Conservation (phyloP, 2,329 filamentous ascomycete species). For the Aspergillus latus region DNA sequence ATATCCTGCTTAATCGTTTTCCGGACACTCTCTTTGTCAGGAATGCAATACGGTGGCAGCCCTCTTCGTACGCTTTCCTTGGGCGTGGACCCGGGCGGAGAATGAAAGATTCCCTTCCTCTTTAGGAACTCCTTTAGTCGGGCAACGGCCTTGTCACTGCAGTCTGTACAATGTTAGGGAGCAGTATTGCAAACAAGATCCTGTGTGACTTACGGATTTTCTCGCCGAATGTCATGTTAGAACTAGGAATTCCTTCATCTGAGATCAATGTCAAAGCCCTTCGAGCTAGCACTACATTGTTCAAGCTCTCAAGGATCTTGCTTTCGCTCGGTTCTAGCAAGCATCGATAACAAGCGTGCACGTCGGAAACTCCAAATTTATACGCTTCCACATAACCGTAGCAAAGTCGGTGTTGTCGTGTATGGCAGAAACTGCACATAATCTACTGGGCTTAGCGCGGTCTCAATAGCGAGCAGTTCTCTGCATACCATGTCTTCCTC, state of each 20-base stretch:
- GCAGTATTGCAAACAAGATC: neutral
- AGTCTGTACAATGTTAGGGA: conserved; percentile 27
- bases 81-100: conserved; percentile 32
- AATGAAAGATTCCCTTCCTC: conserved; percentile 27
- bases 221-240: conserved; percentile 27
- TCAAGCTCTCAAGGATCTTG: conserved; percentile 29
- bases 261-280: conserved; percentile 30
- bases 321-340: conserved; percentile 35
- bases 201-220: conserved; percentile 31
- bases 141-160: conserved; percentile 29
- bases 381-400: conserved; percentile 43
- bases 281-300: conserved; percentile 29
- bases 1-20: conserved; percentile 30
- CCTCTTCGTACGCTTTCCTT: conserved; percentile 32
- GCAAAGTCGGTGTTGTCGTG: conserved; percentile 49
- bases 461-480: neutral
- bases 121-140: conserved; percentile 32
- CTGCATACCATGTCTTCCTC: conserved; percentile 44
- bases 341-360: conserved; percentile 51
- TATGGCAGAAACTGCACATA: conserved; percentile 46
- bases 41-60: conserved; percentile 30
- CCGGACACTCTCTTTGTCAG: conserved; percentile 20
- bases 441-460: conserved; percentile 34
- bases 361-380: conserved; percentile 42
- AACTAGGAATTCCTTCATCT: conserved; percentile 30